Percentiles rank a stretch among this genome's conserved stretches.
phyloP scores from a whole-genome alignment of 2,329 filamentous ascomycete genomes.

The Microdochium paspali region DNA sequence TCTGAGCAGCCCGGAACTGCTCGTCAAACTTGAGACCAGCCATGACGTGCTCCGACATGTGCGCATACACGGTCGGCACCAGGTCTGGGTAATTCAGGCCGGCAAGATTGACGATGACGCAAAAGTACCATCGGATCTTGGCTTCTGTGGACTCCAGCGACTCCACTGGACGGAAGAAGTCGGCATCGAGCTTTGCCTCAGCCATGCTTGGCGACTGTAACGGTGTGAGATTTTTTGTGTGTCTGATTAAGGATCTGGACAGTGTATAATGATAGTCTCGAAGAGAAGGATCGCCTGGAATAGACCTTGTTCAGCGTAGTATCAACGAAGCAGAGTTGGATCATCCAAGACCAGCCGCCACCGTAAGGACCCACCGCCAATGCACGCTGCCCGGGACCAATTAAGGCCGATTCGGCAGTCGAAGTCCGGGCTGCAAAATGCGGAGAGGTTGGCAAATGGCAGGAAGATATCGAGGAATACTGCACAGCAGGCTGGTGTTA shows the following conservation, averaged over 20 bases:
- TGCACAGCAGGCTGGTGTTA: no score
- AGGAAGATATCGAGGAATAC: no score
- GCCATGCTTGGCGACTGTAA: background rate
- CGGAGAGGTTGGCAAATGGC: no score
- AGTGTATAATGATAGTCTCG: no score
- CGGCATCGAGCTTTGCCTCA: background rate
- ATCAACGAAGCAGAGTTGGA: background rate
- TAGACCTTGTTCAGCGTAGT: no score
- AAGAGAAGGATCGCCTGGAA: no score
- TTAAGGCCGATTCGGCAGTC: background rate
- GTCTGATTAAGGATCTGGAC: no score
- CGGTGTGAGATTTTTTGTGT: background rate
- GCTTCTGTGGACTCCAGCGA: background rate
- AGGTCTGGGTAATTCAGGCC: constrained; percentile 8
- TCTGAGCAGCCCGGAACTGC: constrained; percentile 1
- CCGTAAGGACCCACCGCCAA: no score
- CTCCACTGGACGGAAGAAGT: constrained; percentile 3
- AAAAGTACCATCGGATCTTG: constrained; percentile 7
- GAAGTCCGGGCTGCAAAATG: background rate
- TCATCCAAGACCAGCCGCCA: no score
- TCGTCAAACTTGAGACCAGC: constrained; percentile 2
- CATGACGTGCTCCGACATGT: constrained; percentile 4
- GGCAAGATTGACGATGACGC: constrained; percentile 6
- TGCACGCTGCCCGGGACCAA: no score
- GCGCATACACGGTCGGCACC: constrained; percentile 6